A percentile compares a stretch with the other conserved stretches of the same genome.
Evolutionary conservation across 2,329 filamentous ascomycete species (phyloP).

Genomic region (Emergomyces pasteurianus): DNA sequence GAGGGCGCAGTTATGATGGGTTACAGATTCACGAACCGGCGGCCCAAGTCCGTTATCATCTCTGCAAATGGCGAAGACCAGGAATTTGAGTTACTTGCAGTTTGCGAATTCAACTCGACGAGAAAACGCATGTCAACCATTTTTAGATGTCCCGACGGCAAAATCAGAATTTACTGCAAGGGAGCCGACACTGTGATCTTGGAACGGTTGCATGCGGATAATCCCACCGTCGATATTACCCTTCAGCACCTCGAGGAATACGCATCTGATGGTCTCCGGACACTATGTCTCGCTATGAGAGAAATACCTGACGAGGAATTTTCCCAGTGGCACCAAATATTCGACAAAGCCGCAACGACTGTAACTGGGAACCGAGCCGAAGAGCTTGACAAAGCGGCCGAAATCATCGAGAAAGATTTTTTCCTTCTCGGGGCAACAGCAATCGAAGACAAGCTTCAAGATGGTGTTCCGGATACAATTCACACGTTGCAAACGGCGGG

Average conservation of each 20-base stretch:
- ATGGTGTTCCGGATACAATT: conserved; percentile 95
- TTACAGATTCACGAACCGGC: conserved; percentile 82
- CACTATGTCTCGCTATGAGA: conserved; percentile 86
- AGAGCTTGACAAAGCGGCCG: conserved; percentile 91
- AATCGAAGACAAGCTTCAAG: conserved; percentile 92
- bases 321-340: conserved; percentile 74
- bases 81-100: conserved; percentile 83
- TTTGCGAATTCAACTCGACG: conserved; percentile 99
- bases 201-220: conserved; percentile 72
- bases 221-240: conserved; percentile 79
- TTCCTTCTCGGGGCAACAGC: conserved; percentile 87
- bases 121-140: conserved; percentile 97
- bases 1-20: conserved; percentile 77
- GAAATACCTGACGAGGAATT: conserved; percentile 86
- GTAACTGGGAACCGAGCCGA: conserved; percentile 86
- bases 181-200: conserved; percentile 96
- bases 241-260: conserved; percentile 96
- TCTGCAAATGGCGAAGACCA: conserved; percentile 57
- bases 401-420: conserved; percentile 88
- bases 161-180: conserved; percentile 88
- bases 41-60: conserved; percentile 79
- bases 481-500: conserved; percentile 92
- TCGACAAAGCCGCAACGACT: conserved; percentile 77
- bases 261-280: conserved; percentile 87
- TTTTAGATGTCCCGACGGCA: conserved; percentile 91